Conservation (phyloP, 352 stramenopile genomes). For the Paralagenidium karlingii region DNA sequence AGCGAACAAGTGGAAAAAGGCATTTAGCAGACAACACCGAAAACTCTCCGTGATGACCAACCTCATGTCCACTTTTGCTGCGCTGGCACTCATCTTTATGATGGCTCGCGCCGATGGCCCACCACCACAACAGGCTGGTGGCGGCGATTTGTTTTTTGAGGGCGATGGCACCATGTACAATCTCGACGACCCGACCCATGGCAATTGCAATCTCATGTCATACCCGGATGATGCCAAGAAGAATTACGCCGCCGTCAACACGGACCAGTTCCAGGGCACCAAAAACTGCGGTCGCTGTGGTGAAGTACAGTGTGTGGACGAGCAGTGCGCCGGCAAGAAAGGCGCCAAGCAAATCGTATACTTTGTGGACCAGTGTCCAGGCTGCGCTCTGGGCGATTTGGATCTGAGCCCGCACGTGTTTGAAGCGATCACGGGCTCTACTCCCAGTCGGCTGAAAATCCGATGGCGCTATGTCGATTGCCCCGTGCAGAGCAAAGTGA, state of each 20-base stretch:
- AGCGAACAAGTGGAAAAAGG: too few relatives aligned
- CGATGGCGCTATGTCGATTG: slow-evolving; percentile 63
- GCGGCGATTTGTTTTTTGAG: too few relatives aligned
- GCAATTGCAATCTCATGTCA: slow-evolving; percentile 66
- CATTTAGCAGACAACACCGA: too few relatives aligned
- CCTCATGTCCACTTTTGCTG: too few relatives aligned
- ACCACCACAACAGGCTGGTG: too few relatives aligned
- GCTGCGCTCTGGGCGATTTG: slow-evolving; percentile 30
- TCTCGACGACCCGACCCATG: slow-evolving; percentile 15
- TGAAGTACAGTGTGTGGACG: slow-evolving; percentile 32
- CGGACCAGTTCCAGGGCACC: slow-evolving; percentile 33
- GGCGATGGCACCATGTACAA: slow-evolving; percentile 34
- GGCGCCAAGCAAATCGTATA: slow-evolving; percentile 26
- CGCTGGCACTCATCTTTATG: too few relatives aligned
- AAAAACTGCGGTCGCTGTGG: slow-evolving; percentile 34
- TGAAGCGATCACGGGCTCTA: slow-evolving; percentile 15
- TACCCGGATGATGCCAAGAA: slow-evolving; percentile 17
- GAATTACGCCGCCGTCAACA: slow-evolving; percentile 62
- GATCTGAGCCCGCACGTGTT: slow-evolving; percentile 38
- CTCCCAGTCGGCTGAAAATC: slow-evolving; percentile 31
- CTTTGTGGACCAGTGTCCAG: slow-evolving; percentile 55
- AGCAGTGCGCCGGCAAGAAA: slow-evolving; percentile 14
- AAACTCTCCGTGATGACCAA: too few relatives aligned
- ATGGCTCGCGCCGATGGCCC: too few relatives aligned
- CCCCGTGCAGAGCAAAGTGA: slow-evolving; percentile 26